phyloP scores from a whole-genome alignment of 176 grass and related monocot genomes.

The Musa itinerans region DNA sequence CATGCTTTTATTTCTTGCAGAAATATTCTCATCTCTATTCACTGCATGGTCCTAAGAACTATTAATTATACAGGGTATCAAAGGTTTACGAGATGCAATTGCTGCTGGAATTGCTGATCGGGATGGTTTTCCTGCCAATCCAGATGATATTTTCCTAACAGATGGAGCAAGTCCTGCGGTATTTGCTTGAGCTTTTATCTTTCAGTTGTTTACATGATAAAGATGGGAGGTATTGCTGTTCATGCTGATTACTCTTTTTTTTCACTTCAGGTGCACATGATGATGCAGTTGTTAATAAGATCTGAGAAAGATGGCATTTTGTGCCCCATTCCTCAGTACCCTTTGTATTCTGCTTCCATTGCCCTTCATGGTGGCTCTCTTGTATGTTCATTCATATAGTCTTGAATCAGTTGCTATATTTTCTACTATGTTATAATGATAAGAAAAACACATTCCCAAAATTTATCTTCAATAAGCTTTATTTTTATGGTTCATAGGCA shows the following conservation, averaged over 20 bases:
- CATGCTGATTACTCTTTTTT: conserved; percentile 9
- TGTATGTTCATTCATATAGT: conserved; percentile 39
- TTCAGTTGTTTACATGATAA: conserved; percentile 18
- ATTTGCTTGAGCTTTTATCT: conserved; percentile 19
- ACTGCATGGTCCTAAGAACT: not conserved
- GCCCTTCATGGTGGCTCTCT: conserved; percentile 89
- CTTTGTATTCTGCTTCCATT: conserved; percentile 88
- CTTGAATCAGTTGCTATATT: not conserved
- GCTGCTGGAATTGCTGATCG: conserved; percentile 46
- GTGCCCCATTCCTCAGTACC: conserved; percentile 94
- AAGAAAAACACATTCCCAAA: not conserved
- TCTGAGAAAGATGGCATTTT: conserved; percentile 95
- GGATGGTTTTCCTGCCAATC: conserved; percentile 51
- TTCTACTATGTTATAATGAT: not conserved
- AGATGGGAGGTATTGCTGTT: not conserved
- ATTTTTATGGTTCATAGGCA: not conserved
- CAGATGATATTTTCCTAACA: conserved; percentile 60
- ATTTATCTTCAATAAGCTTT: not conserved
- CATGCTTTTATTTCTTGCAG: not conserved
- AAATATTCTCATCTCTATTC: conserved; percentile 18
- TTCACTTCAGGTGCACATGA: conserved; percentile 83
- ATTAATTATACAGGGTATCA: conserved; percentile 35
- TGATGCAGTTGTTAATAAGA: conserved; percentile 90
- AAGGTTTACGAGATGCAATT: conserved; percentile 43
- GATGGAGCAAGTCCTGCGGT: conserved; percentile 61